Evolutionary conservation across 345 rosid genomes (phyloP).

Genomic region (Eucalyptus regnans): DNA sequence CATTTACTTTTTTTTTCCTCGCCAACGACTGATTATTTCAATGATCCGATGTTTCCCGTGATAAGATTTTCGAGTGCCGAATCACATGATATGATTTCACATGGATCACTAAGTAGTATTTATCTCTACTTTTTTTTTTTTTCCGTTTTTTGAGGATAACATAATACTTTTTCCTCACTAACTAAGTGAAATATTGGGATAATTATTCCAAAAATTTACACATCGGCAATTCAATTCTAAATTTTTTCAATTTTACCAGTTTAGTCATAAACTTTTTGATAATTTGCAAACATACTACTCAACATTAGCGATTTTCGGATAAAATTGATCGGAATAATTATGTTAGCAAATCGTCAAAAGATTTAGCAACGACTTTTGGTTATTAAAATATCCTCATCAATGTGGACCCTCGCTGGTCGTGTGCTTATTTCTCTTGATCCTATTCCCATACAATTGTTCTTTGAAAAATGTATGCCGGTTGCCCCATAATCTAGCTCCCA

Average conservation of each 20-base stretch:
- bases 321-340: no score
- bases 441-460: no score
- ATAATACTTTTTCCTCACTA: neutral
- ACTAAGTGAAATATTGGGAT: neutral
- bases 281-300: no score
- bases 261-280: rapidly evolving
- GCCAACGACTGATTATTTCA: rapidly evolving
- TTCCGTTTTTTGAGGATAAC: neutral
- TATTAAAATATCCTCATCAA: no score
- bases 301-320: rapidly evolving
- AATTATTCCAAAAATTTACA: neutral
- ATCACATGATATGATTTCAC: neutral
- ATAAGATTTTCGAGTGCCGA: neutral
- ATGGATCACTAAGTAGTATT: neutral
- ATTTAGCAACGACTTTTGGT: neutral
- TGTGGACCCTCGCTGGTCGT: rapidly evolving
- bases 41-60: neutral
- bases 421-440: rapidly evolving
- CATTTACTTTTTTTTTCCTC: neutral
- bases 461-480: no score
- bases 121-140: neutral
- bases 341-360: no score
- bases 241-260: rapidly evolving
- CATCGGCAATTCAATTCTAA: rapidly evolving
- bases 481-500: neutral